Evolutionary conservation across 2,329 filamentous ascomycete genomes (phyloP).

Genomic region (Penicillium digitatum): DNA sequence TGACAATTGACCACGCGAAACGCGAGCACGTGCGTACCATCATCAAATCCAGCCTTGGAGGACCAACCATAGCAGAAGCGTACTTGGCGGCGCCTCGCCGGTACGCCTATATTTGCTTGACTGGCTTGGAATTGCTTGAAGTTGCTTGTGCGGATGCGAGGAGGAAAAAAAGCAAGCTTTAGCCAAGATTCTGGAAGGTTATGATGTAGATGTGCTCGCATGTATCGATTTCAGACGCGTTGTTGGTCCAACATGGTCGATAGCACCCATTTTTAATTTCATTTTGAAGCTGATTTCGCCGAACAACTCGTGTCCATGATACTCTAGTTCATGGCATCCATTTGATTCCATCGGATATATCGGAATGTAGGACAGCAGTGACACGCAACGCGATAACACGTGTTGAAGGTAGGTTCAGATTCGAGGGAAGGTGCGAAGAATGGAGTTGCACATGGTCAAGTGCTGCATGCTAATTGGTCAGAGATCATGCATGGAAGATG

Average conservation of each 20-base stretch:
- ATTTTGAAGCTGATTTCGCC: background rate
- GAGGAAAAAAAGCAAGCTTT: slow-evolving; percentile 1
- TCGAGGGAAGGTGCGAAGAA: slow-evolving; percentile 5
- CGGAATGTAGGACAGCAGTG: background rate
- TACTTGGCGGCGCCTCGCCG: slow-evolving; percentile 8
- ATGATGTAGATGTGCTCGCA: background rate
- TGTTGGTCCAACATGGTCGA: background rate
- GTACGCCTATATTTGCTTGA: background rate
- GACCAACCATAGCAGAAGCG: slow-evolving; percentile 8
- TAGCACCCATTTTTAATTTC: background rate
- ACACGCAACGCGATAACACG: slow-evolving; percentile 2
- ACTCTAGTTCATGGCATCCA: background rate
- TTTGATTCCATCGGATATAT: background rate
- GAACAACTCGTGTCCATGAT: background rate
- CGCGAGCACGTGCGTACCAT: slow-evolving; percentile 4
- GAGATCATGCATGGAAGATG: slow-evolving; percentile 1
- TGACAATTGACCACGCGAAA: background rate
- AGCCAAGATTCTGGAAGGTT: slow-evolving; percentile 1
- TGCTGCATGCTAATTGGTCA: slow-evolving; percentile 1
- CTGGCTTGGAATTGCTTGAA: background rate
- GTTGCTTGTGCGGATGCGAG: background rate
- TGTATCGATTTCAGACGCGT: background rate
- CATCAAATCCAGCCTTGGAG: background rate
- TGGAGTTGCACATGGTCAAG: slow-evolving; percentile 15
- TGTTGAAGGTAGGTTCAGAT: background rate